phyloP scores from a whole-genome alignment of 495 filamentous ascomycete species.

The Pyronema omphalodes region DNA sequence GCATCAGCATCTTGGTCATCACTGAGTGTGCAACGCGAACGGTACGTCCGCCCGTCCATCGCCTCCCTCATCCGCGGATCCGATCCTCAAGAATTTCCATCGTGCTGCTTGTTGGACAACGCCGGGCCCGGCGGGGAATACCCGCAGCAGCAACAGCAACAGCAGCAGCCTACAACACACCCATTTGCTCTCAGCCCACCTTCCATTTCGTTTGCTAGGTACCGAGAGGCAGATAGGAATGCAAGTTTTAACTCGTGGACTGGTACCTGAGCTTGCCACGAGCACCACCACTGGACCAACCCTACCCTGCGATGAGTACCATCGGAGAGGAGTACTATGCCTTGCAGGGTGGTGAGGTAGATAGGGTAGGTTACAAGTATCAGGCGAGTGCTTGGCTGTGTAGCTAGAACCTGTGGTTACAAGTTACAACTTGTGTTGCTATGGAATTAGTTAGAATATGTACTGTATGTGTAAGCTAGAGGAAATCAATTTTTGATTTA shows the following conservation, averaged over 20 bases:
- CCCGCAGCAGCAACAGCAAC: neutral
- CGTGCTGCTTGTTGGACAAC: neutral
- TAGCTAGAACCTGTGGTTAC: too few species aligned
- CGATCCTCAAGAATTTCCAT: neutral
- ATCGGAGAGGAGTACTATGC: neutral
- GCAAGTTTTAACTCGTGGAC: neutral
- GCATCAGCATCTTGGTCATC: neutral
- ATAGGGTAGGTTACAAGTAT: neutral
- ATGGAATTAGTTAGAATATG: too few species aligned
- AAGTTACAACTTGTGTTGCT: too few species aligned
- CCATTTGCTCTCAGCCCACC: slow-evolving; percentile 13
- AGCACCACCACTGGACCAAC: neutral
- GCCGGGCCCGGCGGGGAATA: neutral
- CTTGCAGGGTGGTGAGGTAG: neutral
- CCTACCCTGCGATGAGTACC: neutral
- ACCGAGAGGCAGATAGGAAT: slow-evolving; percentile 8
- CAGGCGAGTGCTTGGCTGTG: too few species aligned
- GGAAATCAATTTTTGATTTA: too few species aligned
- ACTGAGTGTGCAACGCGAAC: too few species aligned
- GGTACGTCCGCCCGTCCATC: too few species aligned
- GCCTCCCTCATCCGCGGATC: too few species aligned
- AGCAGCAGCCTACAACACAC: slow-evolving; percentile 4
- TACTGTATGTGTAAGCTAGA: too few species aligned
- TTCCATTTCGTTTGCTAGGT: slow-evolving; percentile 13
- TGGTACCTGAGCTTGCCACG: slow-evolving; percentile 3